phyloP scores from a whole-genome alignment of 495 filamentous ascomycete species.

The Clohesyomyces aquaticus region DNA sequence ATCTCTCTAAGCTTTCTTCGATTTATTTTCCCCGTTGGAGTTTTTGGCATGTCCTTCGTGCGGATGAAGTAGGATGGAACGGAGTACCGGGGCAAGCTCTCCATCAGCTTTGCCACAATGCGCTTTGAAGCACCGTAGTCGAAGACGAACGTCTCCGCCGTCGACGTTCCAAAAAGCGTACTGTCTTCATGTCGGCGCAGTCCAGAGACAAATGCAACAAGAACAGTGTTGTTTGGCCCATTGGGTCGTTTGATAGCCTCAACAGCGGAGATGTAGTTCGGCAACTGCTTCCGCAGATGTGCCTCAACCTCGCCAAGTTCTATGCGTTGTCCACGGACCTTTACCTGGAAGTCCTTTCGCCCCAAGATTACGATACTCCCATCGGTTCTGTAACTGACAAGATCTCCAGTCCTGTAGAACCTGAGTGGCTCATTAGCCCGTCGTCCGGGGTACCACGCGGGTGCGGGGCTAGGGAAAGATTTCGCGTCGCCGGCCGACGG shows the following conservation, averaged over 20 bases:
- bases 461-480: conserved; percentile 38
- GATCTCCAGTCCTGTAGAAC: conserved; percentile 51
- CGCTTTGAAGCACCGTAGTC: neutral
- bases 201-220: conserved; percentile 1
- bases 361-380: conserved; percentile 51
- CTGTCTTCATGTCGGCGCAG: neutral
- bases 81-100: neutral
- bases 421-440: conserved; percentile 15
- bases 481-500: conserved; percentile 39
- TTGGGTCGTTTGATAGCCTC: neutral
- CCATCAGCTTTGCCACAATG: neutral
- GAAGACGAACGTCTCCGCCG: neutral
- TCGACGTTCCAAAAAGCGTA: conserved; percentile 1
- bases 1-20: conserved; percentile 1
- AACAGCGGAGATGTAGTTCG: conserved; percentile 1
- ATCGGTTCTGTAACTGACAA: conserved; percentile 41
- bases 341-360: conserved; percentile 53
- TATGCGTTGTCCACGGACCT: conserved; percentile 53
- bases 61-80: conserved; percentile 1
- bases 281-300: conserved; percentile 13
- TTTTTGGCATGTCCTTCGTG: neutral
- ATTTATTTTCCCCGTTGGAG: neutral
- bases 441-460: neutral
- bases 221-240: neutral
- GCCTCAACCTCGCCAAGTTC: conserved; percentile 52